A percentile compares a stretch with the other conserved stretches of the same genome.
These are phyloP conservation scores for Tulasnella sp. DNA, from an alignment of 768 basidiomycete species.

Conservation along the genomic window DNA sequence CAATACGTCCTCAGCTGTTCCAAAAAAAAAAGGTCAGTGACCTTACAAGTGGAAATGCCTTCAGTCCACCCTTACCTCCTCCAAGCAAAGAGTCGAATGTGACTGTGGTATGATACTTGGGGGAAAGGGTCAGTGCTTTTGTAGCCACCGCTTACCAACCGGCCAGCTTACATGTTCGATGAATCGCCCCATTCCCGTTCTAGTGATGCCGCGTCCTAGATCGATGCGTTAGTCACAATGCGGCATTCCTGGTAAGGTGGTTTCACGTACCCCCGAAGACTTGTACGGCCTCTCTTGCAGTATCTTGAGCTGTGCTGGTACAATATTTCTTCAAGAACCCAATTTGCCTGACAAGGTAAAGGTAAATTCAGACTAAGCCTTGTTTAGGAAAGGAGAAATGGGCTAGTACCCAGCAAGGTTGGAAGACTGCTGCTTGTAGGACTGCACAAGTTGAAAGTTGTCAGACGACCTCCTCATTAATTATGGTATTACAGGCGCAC, in stretches of 20 bases:
- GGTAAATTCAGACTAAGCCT: slow-evolving; percentile 29
- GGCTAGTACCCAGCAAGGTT: slow-evolving; percentile 63
- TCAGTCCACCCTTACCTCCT: slow-evolving; percentile 57
- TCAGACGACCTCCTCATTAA: slow-evolving; percentile 31
- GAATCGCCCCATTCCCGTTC: slow-evolving; percentile 71
- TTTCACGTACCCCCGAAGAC: slow-evolving; percentile 29
- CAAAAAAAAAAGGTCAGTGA: background rate
- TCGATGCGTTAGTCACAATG: slow-evolving; percentile 43
- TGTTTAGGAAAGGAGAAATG: slow-evolving; percentile 25
- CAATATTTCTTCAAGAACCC: slow-evolving; percentile 74
- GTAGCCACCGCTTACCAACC: slow-evolving; percentile 9
- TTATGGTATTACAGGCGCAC: slow-evolving; percentile 34
- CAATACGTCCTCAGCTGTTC: slow-evolving; percentile 44
- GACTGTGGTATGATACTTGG: slow-evolving; percentile 74
- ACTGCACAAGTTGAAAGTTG: slow-evolving; percentile 35
- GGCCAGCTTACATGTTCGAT: slow-evolving; percentile 52
- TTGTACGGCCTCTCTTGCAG: slow-evolving; percentile 62
- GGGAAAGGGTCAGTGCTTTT: slow-evolving; percentile 34
- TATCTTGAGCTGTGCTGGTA: slow-evolving; percentile 72
- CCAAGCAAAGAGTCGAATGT: slow-evolving; percentile 80
- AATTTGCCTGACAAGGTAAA: slow-evolving; percentile 50
- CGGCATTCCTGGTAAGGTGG: no score
- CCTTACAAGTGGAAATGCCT: background rate
- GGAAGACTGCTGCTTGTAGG: slow-evolving; percentile 67
- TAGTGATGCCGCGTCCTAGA: slow-evolving; percentile 80